Evolutionary conservation across 2,329 filamentous ascomycete genomes (phyloP).

Genomic region (Colletotrichum neosansevieriae): DNA sequence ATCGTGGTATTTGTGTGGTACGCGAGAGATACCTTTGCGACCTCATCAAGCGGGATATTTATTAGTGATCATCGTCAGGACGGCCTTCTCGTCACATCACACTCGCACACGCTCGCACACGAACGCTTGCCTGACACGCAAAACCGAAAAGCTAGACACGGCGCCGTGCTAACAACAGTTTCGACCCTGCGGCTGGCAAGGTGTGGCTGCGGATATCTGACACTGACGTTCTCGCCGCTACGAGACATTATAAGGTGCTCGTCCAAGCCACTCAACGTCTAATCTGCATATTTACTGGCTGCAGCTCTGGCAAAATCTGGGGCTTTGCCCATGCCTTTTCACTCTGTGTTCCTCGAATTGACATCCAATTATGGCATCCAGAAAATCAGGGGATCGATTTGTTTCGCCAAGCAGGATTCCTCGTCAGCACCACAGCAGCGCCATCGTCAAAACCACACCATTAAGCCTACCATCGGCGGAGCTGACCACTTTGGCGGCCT

Average conservation of each 20-base stretch:
- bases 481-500: not conserved
- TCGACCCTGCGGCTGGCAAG: slow-evolving; percentile 8
- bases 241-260: not conserved
- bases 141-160: not conserved
- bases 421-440: not conserved
- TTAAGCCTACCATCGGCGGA: slow-evolving; percentile 5
- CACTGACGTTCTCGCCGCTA: slow-evolving; percentile 1
- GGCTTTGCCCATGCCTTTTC: not conserved
- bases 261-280: slow-evolving; percentile 6
- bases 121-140: slow-evolving; percentile 3
- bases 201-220: not conserved
- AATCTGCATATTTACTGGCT: slow-evolving; percentile 8
- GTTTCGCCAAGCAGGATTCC: slow-evolving; percentile 13
- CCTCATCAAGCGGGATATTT: slow-evolving; percentile 22
- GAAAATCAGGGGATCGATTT: not conserved
- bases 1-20: slow-evolving; percentile 5
- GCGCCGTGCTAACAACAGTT: slow-evolving; percentile 8
- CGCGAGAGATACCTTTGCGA: slow-evolving; percentile 11
- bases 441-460: not conserved
- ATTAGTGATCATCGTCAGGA: not conserved
- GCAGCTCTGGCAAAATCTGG: slow-evolving; percentile 17
- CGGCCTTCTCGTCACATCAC: slow-evolving; percentile 4
- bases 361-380: slow-evolving; percentile 2
- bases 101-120: slow-evolving; percentile 1
- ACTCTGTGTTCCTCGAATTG: not conserved